Evolutionary conservation across 2,329 filamentous ascomycete genomes (phyloP).

Genomic region (Neocucurbitaria cava): DNA sequence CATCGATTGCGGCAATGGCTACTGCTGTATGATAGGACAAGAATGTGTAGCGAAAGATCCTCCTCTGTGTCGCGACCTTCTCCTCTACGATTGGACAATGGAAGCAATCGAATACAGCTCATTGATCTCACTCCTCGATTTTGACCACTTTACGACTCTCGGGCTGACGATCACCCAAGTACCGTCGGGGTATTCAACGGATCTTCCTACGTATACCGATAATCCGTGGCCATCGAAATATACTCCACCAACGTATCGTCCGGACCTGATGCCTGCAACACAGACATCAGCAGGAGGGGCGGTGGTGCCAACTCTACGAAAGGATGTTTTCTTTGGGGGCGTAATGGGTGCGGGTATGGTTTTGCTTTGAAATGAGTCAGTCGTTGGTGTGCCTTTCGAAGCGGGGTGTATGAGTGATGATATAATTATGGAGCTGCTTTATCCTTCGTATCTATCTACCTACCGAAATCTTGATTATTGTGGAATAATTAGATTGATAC

Average conservation of each 20-base stretch:
- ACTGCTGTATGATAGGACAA: conserved; percentile 1
- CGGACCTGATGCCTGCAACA: not conserved
- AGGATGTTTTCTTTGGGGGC: not conserved
- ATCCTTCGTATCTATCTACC: not conserved
- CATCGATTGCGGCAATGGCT: conserved; percentile 2
- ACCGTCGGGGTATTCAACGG: conserved; percentile 1
- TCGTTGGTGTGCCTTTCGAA: not conserved
- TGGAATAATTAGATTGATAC: too few relatives aligned
- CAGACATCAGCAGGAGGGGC: not conserved
- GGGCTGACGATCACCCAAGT: conserved; percentile 1
- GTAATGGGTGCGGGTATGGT: not conserved
- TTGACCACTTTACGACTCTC: not conserved
- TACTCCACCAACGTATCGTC: not conserved
- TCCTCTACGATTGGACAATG: conserved; percentile 1
- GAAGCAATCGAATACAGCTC: conserved; percentile 3
- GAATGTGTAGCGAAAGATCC: conserved; percentile 1
- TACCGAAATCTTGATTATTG: too few relatives aligned
- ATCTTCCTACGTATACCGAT: conserved; percentile 3
- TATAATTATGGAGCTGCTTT: not conserved
- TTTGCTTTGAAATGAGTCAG: not conserved
- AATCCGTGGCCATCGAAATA: not conserved
- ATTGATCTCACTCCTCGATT: conserved; percentile 2
- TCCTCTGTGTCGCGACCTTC: conserved; percentile 2
- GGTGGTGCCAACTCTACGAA: not conserved
- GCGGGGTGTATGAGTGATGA: too few relatives aligned